Evolutionary conservation across 2,329 filamentous ascomycete genomes (phyloP).

Genomic region (Monosporascus sp.): DNA sequence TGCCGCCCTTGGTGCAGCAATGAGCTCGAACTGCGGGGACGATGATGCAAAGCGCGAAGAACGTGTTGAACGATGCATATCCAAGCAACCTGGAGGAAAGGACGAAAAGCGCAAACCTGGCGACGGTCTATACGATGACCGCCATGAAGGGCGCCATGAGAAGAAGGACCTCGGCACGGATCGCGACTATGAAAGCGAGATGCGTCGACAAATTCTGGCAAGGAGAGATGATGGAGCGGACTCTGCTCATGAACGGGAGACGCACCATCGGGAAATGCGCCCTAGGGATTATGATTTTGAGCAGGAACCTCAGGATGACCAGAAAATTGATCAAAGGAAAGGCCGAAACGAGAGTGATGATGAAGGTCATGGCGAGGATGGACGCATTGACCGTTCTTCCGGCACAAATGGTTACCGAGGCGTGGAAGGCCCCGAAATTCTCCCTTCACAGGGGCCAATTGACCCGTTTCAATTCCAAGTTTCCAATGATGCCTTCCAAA

Average conservation of each 20-base stretch:
- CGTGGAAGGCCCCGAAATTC: slow-evolving; percentile 17
- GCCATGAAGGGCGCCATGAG: slow-evolving; percentile 20
- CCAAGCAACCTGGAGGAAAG: slow-evolving; percentile 22
- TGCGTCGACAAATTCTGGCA: slow-evolving; percentile 10
- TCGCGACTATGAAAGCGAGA: slow-evolving; percentile 15
- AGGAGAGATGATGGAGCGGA: slow-evolving; percentile 10
- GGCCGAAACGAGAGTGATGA: slow-evolving; percentile 23
- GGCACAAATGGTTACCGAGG: slow-evolving; percentile 22
- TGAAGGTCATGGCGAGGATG: slow-evolving; percentile 12
- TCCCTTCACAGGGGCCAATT: slow-evolving; percentile 28
- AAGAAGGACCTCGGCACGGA: slow-evolving; percentile 13
- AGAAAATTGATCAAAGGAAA: slow-evolving; percentile 22
- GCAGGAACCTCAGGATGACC: slow-evolving; percentile 12
- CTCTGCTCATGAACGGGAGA: slow-evolving; percentile 15
- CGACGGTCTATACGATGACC: slow-evolving; percentile 21
- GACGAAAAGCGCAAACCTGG: slow-evolving; percentile 17
- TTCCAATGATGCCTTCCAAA: slow-evolving; percentile 44
- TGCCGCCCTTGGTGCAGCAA: slow-evolving; percentile 42
- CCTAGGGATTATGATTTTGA: slow-evolving; percentile 26
- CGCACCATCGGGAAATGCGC: slow-evolving; percentile 18
- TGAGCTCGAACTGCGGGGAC: slow-evolving; percentile 32
- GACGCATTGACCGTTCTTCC: slow-evolving; percentile 10
- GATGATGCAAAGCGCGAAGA: slow-evolving; percentile 16
- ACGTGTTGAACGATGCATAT: slow-evolving; percentile 19
- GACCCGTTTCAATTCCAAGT: slow-evolving; percentile 59